Conservation (phyloP, 2,329 filamentous ascomycete genomes). For the Blastomyces gilchristii region DNA sequence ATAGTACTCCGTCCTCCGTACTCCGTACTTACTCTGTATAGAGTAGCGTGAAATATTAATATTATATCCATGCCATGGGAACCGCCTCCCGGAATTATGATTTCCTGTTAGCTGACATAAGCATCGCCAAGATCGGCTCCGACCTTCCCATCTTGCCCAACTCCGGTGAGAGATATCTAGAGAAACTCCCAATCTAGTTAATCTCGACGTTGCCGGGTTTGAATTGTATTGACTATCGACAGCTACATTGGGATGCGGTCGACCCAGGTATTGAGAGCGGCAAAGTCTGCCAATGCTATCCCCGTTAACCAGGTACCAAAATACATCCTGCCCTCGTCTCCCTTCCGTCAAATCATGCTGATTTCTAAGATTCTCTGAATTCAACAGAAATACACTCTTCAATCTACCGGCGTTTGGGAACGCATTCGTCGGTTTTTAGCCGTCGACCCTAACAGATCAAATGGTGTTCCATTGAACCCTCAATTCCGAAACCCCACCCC, state of each 20-base stretch:
- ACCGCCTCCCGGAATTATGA: too few species aligned
- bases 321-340: not conserved
- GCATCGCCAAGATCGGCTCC: not conserved
- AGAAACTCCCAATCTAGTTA: not conserved
- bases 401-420: conserved; percentile 84
- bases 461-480: conserved; percentile 84
- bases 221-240: not conserved
- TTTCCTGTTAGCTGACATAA: not conserved
- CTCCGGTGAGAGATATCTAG: not conserved
- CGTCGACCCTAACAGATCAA: conserved; percentile 79
- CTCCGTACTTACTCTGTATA: too few species aligned
- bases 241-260: conserved; percentile 17
- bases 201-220: not conserved
- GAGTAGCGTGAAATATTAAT: too few species aligned
- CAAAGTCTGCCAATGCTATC: conserved; percentile 30
- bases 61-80: too few species aligned
- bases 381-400: conserved; percentile 83
- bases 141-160: not conserved
- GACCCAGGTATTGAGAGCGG: conserved; percentile 28
- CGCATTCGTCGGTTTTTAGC: conserved; percentile 65
- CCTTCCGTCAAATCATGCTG: not conserved
- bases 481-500: conserved; percentile 83
- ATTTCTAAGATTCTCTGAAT: conserved; percentile 2
- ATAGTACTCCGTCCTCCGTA: too few species aligned
- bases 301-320: conserved; percentile 28